Evolutionary conservation across 2,329 filamentous ascomycete species (phyloP).

Genomic region (Fusarium devonianum): DNA sequence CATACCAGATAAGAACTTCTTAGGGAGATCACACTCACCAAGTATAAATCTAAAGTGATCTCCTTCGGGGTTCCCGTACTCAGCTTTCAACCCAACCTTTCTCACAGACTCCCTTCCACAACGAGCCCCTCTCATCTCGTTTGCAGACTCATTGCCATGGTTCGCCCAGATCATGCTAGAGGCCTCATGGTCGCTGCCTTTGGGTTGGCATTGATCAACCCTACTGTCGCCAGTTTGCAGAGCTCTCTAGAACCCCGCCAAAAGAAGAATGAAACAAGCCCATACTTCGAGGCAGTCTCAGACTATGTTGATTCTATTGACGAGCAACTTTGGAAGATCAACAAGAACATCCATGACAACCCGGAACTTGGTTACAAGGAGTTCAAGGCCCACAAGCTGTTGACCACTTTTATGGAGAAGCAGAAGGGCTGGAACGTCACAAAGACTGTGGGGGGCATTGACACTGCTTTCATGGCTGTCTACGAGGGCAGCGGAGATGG

Average conservation of each 20-base stretch:
- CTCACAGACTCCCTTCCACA: no score
- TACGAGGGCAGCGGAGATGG: constrained; percentile 49
- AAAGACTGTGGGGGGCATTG: constrained; percentile 49
- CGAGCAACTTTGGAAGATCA: constrained; percentile 42
- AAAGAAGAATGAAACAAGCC: constrained; percentile 24
- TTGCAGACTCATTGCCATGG: no score
- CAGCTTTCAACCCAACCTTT: no score
- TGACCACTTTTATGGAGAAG: constrained; percentile 49
- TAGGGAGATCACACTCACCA: no score
- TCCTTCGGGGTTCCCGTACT: no score
- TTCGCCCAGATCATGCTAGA: constrained; percentile 1
- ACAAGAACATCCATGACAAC: constrained; percentile 53
- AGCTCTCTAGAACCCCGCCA: constrained; percentile 4
- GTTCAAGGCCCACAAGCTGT: constrained; percentile 50
- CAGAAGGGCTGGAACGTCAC: constrained; percentile 50
- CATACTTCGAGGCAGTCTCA: constrained; percentile 20
- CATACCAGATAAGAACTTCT: neutral
- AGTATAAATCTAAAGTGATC: no score
- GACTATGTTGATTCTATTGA: constrained; percentile 27
- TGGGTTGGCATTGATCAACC: constrained; percentile 4
- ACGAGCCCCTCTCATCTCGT: no score
- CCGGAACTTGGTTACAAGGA: constrained; percentile 55
- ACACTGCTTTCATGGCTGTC: constrained; percentile 53
- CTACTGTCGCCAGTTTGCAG: neutral
- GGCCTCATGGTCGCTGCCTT: constrained; percentile 16